phyloP scores from a whole-genome alignment of 2,329 filamentous ascomycete genomes.

The Colletotrichum sp. region DNA sequence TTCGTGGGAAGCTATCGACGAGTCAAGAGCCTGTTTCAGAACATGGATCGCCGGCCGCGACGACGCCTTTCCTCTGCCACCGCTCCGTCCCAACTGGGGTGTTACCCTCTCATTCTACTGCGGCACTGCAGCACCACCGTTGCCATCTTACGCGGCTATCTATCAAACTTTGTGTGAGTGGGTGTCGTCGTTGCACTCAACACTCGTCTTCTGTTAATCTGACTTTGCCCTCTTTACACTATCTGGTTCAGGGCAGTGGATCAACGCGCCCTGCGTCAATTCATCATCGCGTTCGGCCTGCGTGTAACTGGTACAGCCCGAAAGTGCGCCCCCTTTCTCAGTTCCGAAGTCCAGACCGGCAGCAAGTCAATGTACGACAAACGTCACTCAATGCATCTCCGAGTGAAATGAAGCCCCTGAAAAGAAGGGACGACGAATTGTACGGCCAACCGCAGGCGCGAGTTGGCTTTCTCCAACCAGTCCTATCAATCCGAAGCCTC shows the following conservation, averaged over 20 bases:
- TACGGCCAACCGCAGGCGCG: not conserved
- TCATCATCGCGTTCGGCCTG: not conserved
- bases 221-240: not conserved
- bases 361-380: not conserved
- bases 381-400: not conserved
- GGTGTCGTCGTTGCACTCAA: not conserved
- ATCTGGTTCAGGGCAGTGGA: not conserved
- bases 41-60: not conserved
- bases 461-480: not conserved
- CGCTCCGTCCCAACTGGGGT: not conserved
- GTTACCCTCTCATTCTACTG: not conserved
- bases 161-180: not conserved
- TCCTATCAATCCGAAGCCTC: not conserved
- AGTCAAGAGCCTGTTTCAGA: slow-evolving; percentile 19
- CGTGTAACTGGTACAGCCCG: not conserved
- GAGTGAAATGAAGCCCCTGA: not conserved
- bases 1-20: not conserved
- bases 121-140: not conserved
- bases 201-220: not conserved
- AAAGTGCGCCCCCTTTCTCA: not conserved
- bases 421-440: not conserved
- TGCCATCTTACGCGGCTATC: not conserved
- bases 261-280: not conserved
- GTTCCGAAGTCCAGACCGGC: not conserved
- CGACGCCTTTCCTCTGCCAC: not conserved